Conservation (phyloP, 148 eudicot genomes). For the Agrostemma githago region DNA sequence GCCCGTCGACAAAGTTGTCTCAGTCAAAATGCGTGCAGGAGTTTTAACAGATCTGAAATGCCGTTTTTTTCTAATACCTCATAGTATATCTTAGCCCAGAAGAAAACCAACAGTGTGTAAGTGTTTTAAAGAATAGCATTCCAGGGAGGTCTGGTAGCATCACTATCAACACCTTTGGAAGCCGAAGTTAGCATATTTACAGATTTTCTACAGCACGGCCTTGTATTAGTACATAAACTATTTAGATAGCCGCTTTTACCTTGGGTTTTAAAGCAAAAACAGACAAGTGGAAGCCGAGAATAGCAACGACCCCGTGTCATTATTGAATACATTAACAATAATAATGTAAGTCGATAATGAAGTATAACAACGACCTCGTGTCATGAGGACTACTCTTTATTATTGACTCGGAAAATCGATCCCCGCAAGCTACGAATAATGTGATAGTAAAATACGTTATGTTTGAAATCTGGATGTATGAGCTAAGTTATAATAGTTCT, state of each 20-base stretch:
- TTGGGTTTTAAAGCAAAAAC: conserved; percentile 67
- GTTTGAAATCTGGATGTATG: no score
- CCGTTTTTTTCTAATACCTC: conserved; percentile 44
- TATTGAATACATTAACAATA: no score
- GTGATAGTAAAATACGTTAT: no score
- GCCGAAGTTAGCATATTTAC: background rate
- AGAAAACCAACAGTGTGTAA: conserved; percentile 81
- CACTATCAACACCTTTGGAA: conserved; percentile 40
- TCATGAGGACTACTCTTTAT: background rate
- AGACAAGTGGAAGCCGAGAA: conserved; percentile 72
- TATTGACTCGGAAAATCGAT: no score
- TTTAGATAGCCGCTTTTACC: conserved; percentile 33
- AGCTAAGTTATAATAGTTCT: no score
- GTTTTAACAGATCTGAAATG: background rate
- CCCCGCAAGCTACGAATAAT: no score
- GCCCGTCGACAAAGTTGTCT: conserved; percentile 15
- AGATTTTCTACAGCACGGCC: no score
- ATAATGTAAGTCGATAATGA: background rate
- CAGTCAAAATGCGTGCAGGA: background rate
- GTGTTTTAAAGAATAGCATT: conserved; percentile 81
- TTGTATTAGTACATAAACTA: background rate
- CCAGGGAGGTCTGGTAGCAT: conserved; percentile 78
- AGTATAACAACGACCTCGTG: background rate
- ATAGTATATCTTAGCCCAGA: conserved; percentile 97
- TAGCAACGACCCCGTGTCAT: no score